A percentile compares a stretch with the other conserved stretches of the same genome.
These are phyloP conservation scores for Pilaira anomala DNA, from an alignment of 192 early-diverging fungal species.

Conservation along the genomic window DNA sequence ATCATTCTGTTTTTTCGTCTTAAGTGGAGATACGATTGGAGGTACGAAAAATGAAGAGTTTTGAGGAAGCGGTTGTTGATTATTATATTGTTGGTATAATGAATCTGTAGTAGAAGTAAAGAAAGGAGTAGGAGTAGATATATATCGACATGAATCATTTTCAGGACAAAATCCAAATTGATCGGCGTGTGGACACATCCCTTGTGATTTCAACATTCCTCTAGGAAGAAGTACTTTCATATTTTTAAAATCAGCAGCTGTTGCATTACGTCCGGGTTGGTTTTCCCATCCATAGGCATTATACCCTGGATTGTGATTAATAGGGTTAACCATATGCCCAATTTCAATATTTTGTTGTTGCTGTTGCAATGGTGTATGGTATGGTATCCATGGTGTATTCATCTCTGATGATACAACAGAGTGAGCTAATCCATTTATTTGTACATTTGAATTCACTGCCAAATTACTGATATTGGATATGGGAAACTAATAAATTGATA, in stretches of 20 bases:
- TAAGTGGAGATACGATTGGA: constrained; percentile 4
- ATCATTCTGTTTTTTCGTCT: constrained; percentile 2
- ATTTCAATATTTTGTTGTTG: too few species aligned
- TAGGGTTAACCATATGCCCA: neutral
- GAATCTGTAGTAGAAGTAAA: neutral
- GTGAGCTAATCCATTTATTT: constrained; percentile 8
- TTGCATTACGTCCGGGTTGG: neutral
- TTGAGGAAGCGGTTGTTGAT: neutral
- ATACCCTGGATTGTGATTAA: neutral
- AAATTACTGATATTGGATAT: neutral
- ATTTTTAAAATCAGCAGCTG: too few species aligned
- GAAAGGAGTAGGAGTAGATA: neutral
- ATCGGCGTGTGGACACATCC: neutral
- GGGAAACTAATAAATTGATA: too few species aligned
- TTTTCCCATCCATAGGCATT: neutral
- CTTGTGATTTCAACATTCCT: too few species aligned
- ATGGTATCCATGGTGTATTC: constrained; percentile 8
- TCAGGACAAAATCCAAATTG: constrained; percentile 7
- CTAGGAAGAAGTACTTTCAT: too few species aligned
- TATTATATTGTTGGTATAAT: constrained; percentile 13
- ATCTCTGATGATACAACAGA: neutral
- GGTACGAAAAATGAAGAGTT: constrained; percentile 22
- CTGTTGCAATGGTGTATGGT: constrained; percentile 27
- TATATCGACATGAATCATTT: neutral
- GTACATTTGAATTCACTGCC: neutral